Evolutionary conservation across 805 yeast species (phyloP), one percentile per base, ranked within the genome.

Genomic region (Cyberlindnera xylosilytica): DNA sequence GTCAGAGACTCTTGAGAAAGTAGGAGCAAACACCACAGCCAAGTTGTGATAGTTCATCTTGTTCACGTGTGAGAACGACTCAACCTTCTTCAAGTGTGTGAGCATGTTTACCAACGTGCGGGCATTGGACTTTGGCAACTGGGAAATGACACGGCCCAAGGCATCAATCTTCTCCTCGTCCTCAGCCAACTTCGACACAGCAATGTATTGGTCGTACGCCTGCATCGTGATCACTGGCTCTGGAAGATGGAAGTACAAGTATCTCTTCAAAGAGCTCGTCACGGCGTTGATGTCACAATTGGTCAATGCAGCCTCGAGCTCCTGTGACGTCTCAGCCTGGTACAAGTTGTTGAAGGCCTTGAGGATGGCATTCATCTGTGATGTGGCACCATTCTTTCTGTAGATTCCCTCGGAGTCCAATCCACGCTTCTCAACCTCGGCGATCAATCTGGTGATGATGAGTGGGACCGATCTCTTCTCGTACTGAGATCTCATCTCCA

Each of bases 1-100:
- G 31, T 79, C 73, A 45, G 73, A 66, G 54, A 88, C 96, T 36
- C 96, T 73, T 0, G 89, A 83, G 34, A 93, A 65, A 7, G 97
- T 88, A 4, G 99, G 98, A 1, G 97, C 96, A 70, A 93, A 93
- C 7, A 91, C 97, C 34, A 93, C 87, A 0, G 96, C 82, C 40
- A 93, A 65, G 56, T 93, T 89, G 62, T 81, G 81, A 53, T 76
- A 69, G 32, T 76, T 86, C 99, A 93, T 93, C 61, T 90, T 73
- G 60, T 90, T 93, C 34, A 64, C 58, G 11, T 62, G 62, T 34
- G 78, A 70, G 58, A 72, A 69, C 20, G 67, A 61, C 30, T 79
- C 76, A 24, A 93, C 82, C 42, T 68, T 63, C 35, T 70, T 64
- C 50, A 93, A 68, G 68, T 93, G 99, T 34, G 66, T 66, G 38